Conservation (phyloP, 2,329 filamentous ascomycete genomes). For the Pseudocercospora pini-densiflorae region DNA sequence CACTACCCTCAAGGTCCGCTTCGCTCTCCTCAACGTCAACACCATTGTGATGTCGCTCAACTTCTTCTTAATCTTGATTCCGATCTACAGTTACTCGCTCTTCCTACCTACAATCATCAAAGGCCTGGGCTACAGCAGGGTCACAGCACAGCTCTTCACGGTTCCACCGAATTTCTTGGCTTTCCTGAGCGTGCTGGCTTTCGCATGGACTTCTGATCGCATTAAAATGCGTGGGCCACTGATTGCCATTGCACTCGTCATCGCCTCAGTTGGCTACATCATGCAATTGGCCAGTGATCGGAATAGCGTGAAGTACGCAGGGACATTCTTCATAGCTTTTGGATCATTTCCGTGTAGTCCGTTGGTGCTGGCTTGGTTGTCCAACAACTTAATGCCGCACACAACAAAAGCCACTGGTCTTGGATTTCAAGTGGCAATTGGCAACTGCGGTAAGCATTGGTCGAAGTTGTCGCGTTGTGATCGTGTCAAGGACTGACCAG, state of each 20-base stretch:
- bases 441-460: slow-evolving; percentile 40
- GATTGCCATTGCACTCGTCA: slow-evolving; percentile 33
- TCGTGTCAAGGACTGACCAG: not conserved
- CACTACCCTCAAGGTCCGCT: slow-evolving; percentile 35
- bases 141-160: slow-evolving; percentile 47
- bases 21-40: slow-evolving; percentile 42
- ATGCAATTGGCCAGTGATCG: slow-evolving; percentile 42
- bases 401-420: slow-evolving; percentile 50
- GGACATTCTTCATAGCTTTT: slow-evolving; percentile 46
- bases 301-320: slow-evolving; percentile 44
- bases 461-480: not conserved
- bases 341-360: slow-evolving; percentile 41
- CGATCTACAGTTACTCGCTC: slow-evolving; percentile 51
- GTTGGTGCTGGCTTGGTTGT: slow-evolving; percentile 45
- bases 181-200: slow-evolving; percentile 35
- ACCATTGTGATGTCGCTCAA: slow-evolving; percentile 40
- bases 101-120: slow-evolving; percentile 53
- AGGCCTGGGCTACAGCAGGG: slow-evolving; percentile 47
- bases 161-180: slow-evolving; percentile 45
- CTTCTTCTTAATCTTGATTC: slow-evolving; percentile 41
- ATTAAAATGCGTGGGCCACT: slow-evolving; percentile 41
- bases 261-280: slow-evolving; percentile 47
- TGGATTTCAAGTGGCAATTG: slow-evolving; percentile 48
- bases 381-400: slow-evolving; percentile 51
- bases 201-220: slow-evolving; percentile 36